Percentiles rank a stretch among this genome's conserved stretches.
Evolutionary conservation across 345 rosid genomes (phyloP).

Genomic region (Tarenaya hassleriana): DNA sequence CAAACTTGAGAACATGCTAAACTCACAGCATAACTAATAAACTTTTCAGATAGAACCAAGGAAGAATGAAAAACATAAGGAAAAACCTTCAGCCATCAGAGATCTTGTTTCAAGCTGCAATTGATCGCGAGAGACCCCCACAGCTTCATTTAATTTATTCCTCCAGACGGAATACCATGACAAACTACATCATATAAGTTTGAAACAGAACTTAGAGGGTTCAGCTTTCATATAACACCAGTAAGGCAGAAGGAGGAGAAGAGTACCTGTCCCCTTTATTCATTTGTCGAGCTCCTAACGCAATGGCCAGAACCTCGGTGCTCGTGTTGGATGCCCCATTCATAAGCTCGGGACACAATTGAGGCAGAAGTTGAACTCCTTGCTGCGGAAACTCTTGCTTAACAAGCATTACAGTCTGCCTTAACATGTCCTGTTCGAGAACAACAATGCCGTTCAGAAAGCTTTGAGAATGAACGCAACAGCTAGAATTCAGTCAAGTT

Average conservation of each 20-base stretch:
- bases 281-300: slow-evolving; percentile 38
- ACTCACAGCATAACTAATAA: not conserved
- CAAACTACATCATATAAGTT: slow-evolving; percentile 38
- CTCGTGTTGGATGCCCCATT: slow-evolving; percentile 35
- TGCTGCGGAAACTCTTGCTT: slow-evolving; percentile 43
- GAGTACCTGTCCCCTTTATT: slow-evolving; percentile 43
- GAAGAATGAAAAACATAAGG: slow-evolving; percentile 7
- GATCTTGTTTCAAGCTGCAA: slow-evolving; percentile 28
- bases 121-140: slow-evolving; percentile 31
- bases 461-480: slow-evolving; percentile 9
- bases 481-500: slow-evolving; percentile 1
- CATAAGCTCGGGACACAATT: slow-evolving; percentile 33
- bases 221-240: slow-evolving; percentile 12
- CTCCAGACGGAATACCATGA: slow-evolving; percentile 58
- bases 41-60: slow-evolving; percentile 10
- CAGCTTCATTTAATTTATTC: slow-evolving; percentile 29
- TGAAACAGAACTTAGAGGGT: slow-evolving; percentile 11
- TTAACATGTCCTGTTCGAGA: slow-evolving; percentile 53
- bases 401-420: slow-evolving; percentile 60
- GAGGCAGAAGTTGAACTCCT: slow-evolving; percentile 33
- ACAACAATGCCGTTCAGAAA: slow-evolving; percentile 17
- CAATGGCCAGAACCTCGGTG: slow-evolving; percentile 26
- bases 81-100: slow-evolving; percentile 40
- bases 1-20: slow-evolving; percentile 15
- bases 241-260: slow-evolving; percentile 19